Conservation (phyloP, 169 alveolate genomes). For the Babesia microti region DNA sequence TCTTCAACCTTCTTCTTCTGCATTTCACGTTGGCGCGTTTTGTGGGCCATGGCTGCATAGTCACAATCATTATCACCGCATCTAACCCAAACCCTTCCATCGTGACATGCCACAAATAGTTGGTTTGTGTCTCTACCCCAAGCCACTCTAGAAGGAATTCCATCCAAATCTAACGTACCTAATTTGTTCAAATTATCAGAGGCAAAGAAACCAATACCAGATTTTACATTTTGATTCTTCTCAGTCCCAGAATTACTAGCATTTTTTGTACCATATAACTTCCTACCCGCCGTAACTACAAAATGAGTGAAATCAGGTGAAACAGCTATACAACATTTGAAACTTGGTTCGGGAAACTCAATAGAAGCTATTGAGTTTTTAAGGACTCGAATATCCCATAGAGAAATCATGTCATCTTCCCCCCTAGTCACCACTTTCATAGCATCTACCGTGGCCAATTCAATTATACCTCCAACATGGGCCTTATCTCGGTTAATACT, state of each 20-base stretch:
- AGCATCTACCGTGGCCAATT: slow-evolving; percentile 19
- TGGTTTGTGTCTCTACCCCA: slow-evolving; percentile 34
- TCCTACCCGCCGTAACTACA: slow-evolving; percentile 19
- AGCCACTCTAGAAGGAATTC: slow-evolving; percentile 17
- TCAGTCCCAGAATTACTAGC: too few relatives aligned
- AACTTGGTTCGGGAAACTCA: slow-evolving; percentile 8
- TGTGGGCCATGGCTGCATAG: slow-evolving; percentile 24
- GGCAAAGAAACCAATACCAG: slow-evolving; percentile 3
- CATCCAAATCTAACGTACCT: slow-evolving; percentile 1
- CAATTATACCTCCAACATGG: slow-evolving; percentile 6
- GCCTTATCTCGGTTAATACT: slow-evolving; percentile 11
- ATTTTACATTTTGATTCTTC: slow-evolving; percentile 25
- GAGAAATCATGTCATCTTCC: slow-evolving; percentile 12
- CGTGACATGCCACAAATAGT: slow-evolving; percentile 22
- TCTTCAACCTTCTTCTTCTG: slow-evolving; percentile 7
- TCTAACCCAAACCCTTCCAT: slow-evolving; percentile 29
- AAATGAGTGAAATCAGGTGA: slow-evolving; percentile 30
- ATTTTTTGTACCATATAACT: slow-evolving; percentile 17
- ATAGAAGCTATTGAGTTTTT: slow-evolving; percentile 2
- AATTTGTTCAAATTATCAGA: slow-evolving; percentile 2
- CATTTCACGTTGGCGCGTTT: slow-evolving; percentile 6
- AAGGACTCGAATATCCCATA: slow-evolving; percentile 32
- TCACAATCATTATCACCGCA: slow-evolving; percentile 9
- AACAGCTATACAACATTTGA: slow-evolving; percentile 10
- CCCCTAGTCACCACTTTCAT: slow-evolving; percentile 8